Percentiles rank a stretch among this genome's conserved stretches.
These are phyloP conservation scores for Posidonia oceanica DNA, from an alignment of 116 monocot genomes.

Conservation along the genomic window DNA sequence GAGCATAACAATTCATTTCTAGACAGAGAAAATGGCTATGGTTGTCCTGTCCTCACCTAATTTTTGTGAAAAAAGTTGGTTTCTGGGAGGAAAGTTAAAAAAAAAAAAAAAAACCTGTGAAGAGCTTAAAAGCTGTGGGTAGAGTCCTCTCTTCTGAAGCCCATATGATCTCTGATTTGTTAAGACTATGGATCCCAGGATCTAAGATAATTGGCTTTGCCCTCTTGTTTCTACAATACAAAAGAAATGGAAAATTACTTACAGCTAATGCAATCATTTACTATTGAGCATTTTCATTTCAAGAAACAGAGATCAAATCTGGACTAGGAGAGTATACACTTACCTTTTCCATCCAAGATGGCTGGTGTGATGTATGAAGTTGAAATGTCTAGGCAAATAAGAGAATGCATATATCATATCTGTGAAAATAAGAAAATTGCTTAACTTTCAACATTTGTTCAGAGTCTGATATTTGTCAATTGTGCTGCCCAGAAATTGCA, in stretches of 20 bases:
- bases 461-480: too few relatives aligned
- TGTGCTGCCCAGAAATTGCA: too few relatives aligned
- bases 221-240: constrained; percentile 58
- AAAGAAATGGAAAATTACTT: background rate
- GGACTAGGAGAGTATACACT: constrained; percentile 10
- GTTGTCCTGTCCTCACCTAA: background rate
- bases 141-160: constrained; percentile 8
- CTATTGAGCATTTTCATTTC: too few relatives aligned
- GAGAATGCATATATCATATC: constrained; percentile 90
- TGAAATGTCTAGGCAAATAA: constrained; percentile 62
- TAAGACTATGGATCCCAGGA: constrained; percentile 16
- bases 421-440: constrained; percentile 17
- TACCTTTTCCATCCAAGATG: constrained; percentile 89
- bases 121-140: constrained; percentile 25
- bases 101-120: constrained; percentile 9
- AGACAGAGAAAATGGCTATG: background rate
- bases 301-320: background rate
- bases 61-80: background rate
- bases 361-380: constrained; percentile 75
- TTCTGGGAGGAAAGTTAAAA: too few relatives aligned
- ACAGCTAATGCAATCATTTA: too few relatives aligned
- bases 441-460: background rate
- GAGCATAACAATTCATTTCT: background rate
- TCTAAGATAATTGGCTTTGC: constrained; percentile 79
- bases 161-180: constrained; percentile 21